Evolutionary conservation across 495 filamentous ascomycete genomes (phyloP).

Genomic region (Aspergillus bridgeri): DNA sequence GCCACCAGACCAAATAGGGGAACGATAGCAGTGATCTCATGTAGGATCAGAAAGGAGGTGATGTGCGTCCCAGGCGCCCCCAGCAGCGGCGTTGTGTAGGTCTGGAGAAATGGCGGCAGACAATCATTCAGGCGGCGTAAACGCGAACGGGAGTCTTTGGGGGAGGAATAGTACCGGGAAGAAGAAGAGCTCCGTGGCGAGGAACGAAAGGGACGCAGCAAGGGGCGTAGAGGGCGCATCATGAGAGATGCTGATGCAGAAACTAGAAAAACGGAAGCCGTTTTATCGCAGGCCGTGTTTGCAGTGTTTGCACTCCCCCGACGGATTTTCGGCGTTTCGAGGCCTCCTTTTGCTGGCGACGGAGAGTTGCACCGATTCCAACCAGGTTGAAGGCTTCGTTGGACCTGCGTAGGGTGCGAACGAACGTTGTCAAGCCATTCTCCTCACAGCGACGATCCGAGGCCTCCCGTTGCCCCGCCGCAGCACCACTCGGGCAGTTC

Average conservation of each 20-base stretch:
- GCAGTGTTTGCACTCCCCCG: conserved; percentile 16
- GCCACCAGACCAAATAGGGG: conserved; percentile 73
- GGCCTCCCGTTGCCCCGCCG: conserved; percentile 1
- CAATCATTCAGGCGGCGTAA: conserved; percentile 58
- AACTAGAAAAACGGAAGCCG: too few relatives aligned
- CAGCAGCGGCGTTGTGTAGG: conserved; percentile 64
- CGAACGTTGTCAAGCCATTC: background rate
- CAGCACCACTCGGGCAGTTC: background rate
- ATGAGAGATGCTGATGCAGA: background rate
- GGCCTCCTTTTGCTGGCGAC: background rate
- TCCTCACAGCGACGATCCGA: background rate
- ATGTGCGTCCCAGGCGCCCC: conserved; percentile 78
- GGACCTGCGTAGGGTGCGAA: too few relatives aligned
- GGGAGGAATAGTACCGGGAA: conserved; percentile 19
- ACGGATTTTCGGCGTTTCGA: background rate
- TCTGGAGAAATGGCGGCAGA: conserved; percentile 57
- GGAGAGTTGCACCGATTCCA: background rate
- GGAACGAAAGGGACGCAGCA: conserved; percentile 17
- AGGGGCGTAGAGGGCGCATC: background rate
- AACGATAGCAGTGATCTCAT: conserved; percentile 84
- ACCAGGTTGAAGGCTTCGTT: too few relatives aligned
- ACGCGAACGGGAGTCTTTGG: conserved; percentile 41
- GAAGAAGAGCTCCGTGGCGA: conserved; percentile 8
- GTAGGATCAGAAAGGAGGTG: conserved; percentile 80
- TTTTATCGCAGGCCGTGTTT: conserved; percentile 12